Evolutionary conservation across 2,329 filamentous ascomycete genomes (phyloP), one percentile per base, ranked within the genome.

Genomic region (Arachnomyces sp.): DNA sequence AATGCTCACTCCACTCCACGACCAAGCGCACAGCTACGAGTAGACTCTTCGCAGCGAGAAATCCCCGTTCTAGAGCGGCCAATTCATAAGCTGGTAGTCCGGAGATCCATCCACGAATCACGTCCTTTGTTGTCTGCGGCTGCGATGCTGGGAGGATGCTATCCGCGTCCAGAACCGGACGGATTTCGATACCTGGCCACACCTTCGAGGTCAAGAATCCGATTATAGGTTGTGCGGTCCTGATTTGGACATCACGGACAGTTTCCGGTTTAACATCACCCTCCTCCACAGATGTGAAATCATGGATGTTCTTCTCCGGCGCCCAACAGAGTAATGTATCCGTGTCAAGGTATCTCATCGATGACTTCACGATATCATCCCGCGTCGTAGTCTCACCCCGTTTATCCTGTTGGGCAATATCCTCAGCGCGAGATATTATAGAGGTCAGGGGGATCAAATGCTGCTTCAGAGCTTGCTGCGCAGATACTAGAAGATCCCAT

Each of bases 251-350:
- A 34, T 84, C 74, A 12, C 87, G 74, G 38, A 98, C 71, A 6
- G 74, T 78, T 53, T 79, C 71, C 8, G 50, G 42, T 40, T 63
- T 62, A 3, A 69, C 71, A 40, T 72, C 71, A 32, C 60, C 62
- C 3, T 60, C 54, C 36, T 74, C 66, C 21, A 68, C 61, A 31
- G 78, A 65, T 28, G 70, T 65, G 2, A 71, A 69, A 31, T 77
- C 72, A 57, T 74, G 63, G 44, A 67, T 50, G 34, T 65, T 66
- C 41, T 66, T 66, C 53, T 72, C 72, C 0, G 81, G 81, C 13
- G 78, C 87, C 86, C 88, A 95, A 74, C 90, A 96, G 2, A 98
- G 77, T 28, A 96, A 68, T 0, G 86, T 89, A 65, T 98, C 92
- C 1, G 92, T 96, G 53, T 88, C 81, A 17, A 98, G 75, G 62